Base-by-base conservation (phyloP, 306 rosid genomes). In the Rosa rugosa region DNA sequence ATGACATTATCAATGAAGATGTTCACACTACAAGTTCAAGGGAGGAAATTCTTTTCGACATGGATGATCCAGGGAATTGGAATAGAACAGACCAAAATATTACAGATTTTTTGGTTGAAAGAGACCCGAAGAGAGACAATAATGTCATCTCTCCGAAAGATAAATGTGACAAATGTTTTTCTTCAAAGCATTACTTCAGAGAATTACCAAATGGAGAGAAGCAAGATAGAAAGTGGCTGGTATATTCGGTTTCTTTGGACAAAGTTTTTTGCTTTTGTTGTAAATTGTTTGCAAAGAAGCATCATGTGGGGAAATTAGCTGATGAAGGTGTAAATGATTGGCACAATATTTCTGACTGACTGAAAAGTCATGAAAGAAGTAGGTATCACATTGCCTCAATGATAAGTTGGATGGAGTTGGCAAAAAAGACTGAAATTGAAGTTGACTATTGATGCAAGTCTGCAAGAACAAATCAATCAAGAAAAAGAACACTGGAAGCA, bases 251-350 rank as follows among this genome's bases (percentile, higher is more conserved):
- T 46, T 46, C 27, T 13, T 8, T 46, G 4, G 47, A 76, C 8
- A 76, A 36, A 49, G 11, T 63, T 5, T 65, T 64, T 45, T 76
- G 65, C 22, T 76, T 62, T 20, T 76, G 40, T 18, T 38, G 72
- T 6, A 60, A 66, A 1, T 60, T 79, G 1, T n/a, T 47, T 45
- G 23, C 42, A 62, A 45, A 17, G 5, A 62, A 31, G 10, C 41
- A 44, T 38, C 36, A 0, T 20, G 45, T 31, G 2, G 46, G 71
- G 9, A 25, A 41, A 13, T 16, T 62, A 8, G 53, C 7, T 27
- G 6, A 25, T 42, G 11, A 75, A 42, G 45, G 44, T 1, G 1
- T 59, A 3, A 41, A n/a, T 59, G 79, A 75, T 42, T 75, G 27
- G 71, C 38, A 23, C 3, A 54, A 60, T 60, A 8, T 6, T 42